These are phyloP conservation scores for Zancudomyces culisetae DNA, from an alignment of 371 early-diverging fungal species.

Conservation along the genomic window DNA sequence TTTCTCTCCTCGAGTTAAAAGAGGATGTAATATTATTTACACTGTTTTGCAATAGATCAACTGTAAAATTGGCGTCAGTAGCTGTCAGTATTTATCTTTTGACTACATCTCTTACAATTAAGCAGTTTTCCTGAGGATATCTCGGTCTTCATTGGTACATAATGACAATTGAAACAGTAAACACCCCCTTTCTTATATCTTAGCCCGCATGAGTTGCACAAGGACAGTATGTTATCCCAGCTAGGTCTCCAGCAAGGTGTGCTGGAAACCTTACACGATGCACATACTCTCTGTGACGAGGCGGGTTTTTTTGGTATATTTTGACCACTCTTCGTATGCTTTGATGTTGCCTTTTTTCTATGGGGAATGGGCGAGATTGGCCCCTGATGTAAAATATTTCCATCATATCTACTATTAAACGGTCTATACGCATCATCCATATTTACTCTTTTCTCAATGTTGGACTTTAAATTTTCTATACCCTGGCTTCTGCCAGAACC, in stretches of 20 bases:
- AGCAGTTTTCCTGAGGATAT: slow-evolving; percentile 18
- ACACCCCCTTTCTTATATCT: slow-evolving; percentile 34
- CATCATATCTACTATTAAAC: too few relatives aligned
- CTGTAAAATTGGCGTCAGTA: too few relatives aligned
- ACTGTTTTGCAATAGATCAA: too few relatives aligned
- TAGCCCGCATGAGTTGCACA: slow-evolving; percentile 34
- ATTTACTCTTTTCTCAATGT: neutral
- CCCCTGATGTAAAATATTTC: too few relatives aligned
- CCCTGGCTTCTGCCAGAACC: too few relatives aligned
- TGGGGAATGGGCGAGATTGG: too few relatives aligned
- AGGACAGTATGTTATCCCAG: slow-evolving; percentile 25
- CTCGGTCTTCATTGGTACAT: slow-evolving; percentile 35
- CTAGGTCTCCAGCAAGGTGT: slow-evolving; percentile 39
- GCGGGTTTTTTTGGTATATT: neutral
- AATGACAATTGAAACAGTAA: slow-evolving; percentile 28
- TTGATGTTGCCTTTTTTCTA: neutral
- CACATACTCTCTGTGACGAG: slow-evolving; percentile 17
- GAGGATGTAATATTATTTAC: too few relatives aligned
- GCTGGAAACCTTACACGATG: slow-evolving; percentile 26
- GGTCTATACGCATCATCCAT: neutral
- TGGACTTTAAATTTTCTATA: neutral
- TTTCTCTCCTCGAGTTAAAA: too few relatives aligned
- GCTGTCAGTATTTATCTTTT: neutral
- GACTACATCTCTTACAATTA: slow-evolving; percentile 17
- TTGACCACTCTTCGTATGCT: neutral